Base-by-base conservation (phyloP, 2,329 filamentous ascomycete genomes). In the Fusarium irregulare region DNA sequence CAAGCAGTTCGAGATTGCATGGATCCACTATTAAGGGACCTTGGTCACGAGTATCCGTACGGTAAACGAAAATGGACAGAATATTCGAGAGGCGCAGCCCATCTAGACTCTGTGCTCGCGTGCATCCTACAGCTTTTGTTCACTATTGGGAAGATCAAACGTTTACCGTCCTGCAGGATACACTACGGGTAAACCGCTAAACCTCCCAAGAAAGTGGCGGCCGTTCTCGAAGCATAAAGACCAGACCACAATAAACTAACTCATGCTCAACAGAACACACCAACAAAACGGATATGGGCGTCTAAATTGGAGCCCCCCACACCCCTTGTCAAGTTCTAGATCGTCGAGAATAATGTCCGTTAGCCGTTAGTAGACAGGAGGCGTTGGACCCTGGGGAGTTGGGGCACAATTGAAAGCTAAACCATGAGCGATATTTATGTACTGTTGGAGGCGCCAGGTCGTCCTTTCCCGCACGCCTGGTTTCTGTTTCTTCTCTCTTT, bases 1-100 rank as follows among this genome's bases (percentile, higher is more conserved):
- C 53, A 59, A 34, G 47, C 20, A 46, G 20, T 21, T 55, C 49
- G 37, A 66, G 62, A 66, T 66, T 66, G 28, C 56, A 49, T 20
- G n/a, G 14, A 48, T 49, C 64, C 62, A 67, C 56, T 16, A 6
- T 14, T 14, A 49, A 28, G 51, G 45, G 45, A 16, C 25, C 49
- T 40, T 23, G 3, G n/a, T 27, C 44, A 21, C 62, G 49, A 56
- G 34, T 37, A 37, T 37, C 34, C 62, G 54, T 66, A 67, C 63
- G 63, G 64, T 67, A 67, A 67, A 67, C 64, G 64, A 67, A 67
- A 67, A 66, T 60, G 62, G 60, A n/a, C 25, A 47, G 45, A 47
- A 53, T 53, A 28, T 13, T 18, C 32, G 7, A 45, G 44, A 25
- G 60, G 40, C 56, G 30, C 56, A 64, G 56, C 14, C 49, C 48